Evolutionary conservation across 2,329 filamentous ascomycete species (phyloP).

Genomic region (Ascochyta pisi): DNA sequence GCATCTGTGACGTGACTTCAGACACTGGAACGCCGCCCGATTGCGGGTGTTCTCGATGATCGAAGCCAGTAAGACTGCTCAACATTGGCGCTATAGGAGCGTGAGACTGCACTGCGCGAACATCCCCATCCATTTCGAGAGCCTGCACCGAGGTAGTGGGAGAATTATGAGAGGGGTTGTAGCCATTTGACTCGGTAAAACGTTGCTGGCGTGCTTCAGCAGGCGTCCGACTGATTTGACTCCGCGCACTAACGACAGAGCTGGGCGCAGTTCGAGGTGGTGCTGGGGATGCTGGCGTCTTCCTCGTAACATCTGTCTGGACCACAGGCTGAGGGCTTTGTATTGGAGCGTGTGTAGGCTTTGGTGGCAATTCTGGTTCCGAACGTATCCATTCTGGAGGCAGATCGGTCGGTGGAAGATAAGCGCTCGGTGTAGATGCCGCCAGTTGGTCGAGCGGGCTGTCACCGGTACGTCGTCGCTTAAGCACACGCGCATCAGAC

Average conservation of each 20-base stretch:
- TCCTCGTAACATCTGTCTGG: not conserved
- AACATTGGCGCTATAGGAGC: not conserved
- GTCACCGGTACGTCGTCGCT: constrained; percentile 26
- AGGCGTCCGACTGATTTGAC: not conserved
- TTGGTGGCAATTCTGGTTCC: not conserved
- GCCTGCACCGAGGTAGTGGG: not conserved
- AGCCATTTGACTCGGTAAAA: constrained; percentile 13
- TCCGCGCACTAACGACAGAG: not conserved
- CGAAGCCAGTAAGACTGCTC: not conserved
- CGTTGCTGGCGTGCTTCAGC: constrained; percentile 19
- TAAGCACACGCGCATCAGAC: constrained; percentile 9
- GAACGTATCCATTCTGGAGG: not conserved
- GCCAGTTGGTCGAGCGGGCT: not conserved
- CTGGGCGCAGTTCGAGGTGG: not conserved
- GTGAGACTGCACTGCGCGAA: not conserved
- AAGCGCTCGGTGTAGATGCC: not conserved
- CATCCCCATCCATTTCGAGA: not conserved
- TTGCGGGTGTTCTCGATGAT: constrained; percentile 4
- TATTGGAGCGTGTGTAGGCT: not conserved
- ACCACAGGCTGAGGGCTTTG: not conserved
- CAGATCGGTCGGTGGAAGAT: not conserved
- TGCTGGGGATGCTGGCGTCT: not conserved
- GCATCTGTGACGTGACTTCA: not conserved
- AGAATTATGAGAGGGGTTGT: not conserved
- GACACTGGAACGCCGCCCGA: constrained; percentile 4